Evolutionary conservation across 345 rosid species (phyloP), one percentile per base, ranked within the genome.

Genomic region (Durio zibethinus): DNA sequence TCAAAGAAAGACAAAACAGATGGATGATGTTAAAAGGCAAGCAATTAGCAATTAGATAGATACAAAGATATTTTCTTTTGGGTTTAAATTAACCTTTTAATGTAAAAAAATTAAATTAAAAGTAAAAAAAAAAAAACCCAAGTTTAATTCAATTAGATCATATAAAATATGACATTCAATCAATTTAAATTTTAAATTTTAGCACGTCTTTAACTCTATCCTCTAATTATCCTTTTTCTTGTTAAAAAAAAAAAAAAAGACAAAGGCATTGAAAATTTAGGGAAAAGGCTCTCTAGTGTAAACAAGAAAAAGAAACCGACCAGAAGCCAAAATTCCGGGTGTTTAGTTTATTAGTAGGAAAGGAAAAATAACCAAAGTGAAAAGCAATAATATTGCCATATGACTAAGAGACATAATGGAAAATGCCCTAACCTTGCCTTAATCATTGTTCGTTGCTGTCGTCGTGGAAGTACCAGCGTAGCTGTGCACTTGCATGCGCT

Each of bases 231-330:
- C n/a, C n/a, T n/a, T n/a, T n/a, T n/a, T n/a, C n/a, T n/a, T n/a
- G n/a, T n/a, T 36, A 1, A 35, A 36, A 48, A 50, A 50, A 4
- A 47, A 9, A 0, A 50, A 21, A 57, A 57, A 16, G 31, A 45
- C 2, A 54, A 52, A 6, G 29, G 27, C 60, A 2, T n/a, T 20
- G 25, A 8, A 54, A 50, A 38, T 38, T 48, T 4, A 0, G 54
- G 54, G 18, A 21, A 50, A 54, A n/a, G 33, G 15, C 31, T 3
- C 5, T 9, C 29, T 2, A 57, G 62, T 57, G 62, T 23, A 57
- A 57, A 57, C 62, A 57, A 57, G 75, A 72, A 72, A 72, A 52
- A 72, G 45, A 52, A 33, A 50, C 61, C 62, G 45, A 72, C 75
- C 60, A 72, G 62, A 33, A 52, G 56, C 45, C 61, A 52, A 31